Conservation (phyloP, 192 early-diverging fungal species). For the Coemansia sp. region DNA sequence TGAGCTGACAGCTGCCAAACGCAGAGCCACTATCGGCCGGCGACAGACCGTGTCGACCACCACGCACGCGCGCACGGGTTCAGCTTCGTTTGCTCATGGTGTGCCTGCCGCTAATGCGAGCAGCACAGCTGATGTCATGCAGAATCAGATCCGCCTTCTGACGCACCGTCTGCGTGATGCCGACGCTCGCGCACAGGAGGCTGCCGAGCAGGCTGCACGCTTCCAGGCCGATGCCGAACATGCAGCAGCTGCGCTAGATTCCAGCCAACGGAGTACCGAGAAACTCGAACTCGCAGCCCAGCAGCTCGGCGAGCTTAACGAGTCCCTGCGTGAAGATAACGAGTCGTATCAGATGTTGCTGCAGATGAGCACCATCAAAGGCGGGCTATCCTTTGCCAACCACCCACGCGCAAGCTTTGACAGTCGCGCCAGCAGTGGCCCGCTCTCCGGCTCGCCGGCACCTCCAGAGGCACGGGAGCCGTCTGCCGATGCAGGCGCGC, state of each 20-base stretch:
- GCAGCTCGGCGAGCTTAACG: slow-evolving; percentile 68
- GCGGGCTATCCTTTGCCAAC: slow-evolving; percentile 62
- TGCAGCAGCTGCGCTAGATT: slow-evolving; percentile 17
- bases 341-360: slow-evolving; percentile 77
- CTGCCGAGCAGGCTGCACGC: slow-evolving; percentile 22
- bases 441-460: slow-evolving; percentile 18
- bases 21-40: slow-evolving; percentile 32
- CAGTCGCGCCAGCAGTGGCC: slow-evolving; percentile 46
- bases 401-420: slow-evolving; percentile 43
- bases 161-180: slow-evolving; percentile 35
- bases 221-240: slow-evolving; percentile 34
- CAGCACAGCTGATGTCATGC: slow-evolving; percentile 3
- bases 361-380: slow-evolving; percentile 79
- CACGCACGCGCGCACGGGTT: slow-evolving; percentile 3
- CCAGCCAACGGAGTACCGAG: slow-evolving; percentile 27
- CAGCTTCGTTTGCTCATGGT: neutral
- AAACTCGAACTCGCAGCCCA: slow-evolving; percentile 58
- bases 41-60: slow-evolving; percentile 48
- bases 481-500: slow-evolving; percentile 8
- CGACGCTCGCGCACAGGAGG: slow-evolving; percentile 33
- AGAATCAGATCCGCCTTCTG: slow-evolving; percentile 31
- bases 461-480: slow-evolving; percentile 9
- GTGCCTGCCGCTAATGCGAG: neutral
- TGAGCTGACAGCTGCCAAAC: slow-evolving; percentile 45
- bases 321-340: slow-evolving; percentile 75